These are phyloP conservation scores for Penicillium pulvis DNA, from an alignment of 495 filamentous ascomycete genomes.

Conservation along the genomic window DNA sequence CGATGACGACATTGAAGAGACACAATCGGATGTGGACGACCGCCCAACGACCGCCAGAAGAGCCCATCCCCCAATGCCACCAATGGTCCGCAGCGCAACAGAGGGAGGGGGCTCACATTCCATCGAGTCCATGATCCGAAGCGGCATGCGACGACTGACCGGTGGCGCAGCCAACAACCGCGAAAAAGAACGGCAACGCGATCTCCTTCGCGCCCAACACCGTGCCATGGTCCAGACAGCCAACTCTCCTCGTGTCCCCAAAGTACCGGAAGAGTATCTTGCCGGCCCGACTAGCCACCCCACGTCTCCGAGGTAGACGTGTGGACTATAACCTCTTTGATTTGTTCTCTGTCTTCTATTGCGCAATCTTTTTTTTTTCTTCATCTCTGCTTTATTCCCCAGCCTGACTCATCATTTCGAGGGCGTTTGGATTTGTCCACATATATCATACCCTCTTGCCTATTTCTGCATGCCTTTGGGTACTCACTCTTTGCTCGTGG, in stretches of 20 bases:
- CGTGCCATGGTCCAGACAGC: constrained; percentile 43
- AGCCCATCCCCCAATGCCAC: constrained; percentile 52
- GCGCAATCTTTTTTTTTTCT: constrained; percentile 8
- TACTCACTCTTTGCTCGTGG: background rate
- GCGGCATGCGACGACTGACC: constrained; percentile 67
- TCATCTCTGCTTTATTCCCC: constrained; percentile 10
- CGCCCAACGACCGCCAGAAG: constrained; percentile 49
- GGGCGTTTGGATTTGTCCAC: constrained; percentile 23
- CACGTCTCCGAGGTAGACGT: constrained; percentile 35
- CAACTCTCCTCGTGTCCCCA: constrained; percentile 62
- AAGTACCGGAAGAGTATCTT: constrained; percentile 62
- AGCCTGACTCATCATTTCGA: constrained; percentile 21
- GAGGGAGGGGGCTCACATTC: constrained; percentile 56
- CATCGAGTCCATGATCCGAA: constrained; percentile 67
- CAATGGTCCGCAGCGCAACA: constrained; percentile 41
- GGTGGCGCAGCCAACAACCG: constrained; percentile 55
- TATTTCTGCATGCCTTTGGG: constrained; percentile 5
- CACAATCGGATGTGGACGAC: constrained; percentile 49
- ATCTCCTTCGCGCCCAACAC: constrained; percentile 56
- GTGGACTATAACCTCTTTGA: background rate
- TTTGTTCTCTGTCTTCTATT: background rate
- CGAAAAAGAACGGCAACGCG: constrained; percentile 63
- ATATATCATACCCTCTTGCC: constrained; percentile 19
- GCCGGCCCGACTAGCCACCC: constrained; percentile 42
- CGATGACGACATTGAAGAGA: constrained; percentile 55